Evolutionary conservation across 2,329 filamentous ascomycete species (phyloP).

Genomic region (Thelonectria discophora): DNA sequence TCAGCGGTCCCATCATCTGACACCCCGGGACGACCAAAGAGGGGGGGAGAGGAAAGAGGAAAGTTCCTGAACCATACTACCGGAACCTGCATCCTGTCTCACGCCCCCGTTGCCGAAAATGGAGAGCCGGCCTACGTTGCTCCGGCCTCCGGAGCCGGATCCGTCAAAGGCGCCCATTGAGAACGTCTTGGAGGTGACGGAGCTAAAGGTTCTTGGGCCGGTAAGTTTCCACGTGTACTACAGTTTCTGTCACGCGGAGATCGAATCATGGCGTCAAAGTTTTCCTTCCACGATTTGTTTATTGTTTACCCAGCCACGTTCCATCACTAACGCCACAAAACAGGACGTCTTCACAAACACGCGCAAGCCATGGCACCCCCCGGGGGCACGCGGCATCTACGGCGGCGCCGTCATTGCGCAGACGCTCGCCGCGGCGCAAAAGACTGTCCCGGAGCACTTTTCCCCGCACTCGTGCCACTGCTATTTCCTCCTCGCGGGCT

Average conservation of each 20-base stretch:
- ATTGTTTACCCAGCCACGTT: too few species aligned
- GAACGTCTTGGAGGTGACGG: conserved; percentile 86
- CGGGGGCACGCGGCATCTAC: conserved; percentile 91
- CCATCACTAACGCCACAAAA: background rate
- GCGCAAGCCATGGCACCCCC: conserved; percentile 89
- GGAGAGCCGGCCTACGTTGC: conserved; percentile 49
- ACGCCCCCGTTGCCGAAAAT: conserved; percentile 28
- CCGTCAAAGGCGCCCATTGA: conserved; percentile 82
- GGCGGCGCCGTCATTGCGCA: conserved; percentile 94
- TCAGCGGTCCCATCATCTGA: background rate
- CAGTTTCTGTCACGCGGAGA: background rate
- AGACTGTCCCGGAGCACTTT: conserved; percentile 83
- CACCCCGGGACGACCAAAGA: background rate
- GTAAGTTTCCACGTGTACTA: conserved; percentile 56
- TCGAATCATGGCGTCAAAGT: too few species aligned
- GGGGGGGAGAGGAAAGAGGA: background rate
- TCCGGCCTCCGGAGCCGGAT: conserved; percentile 79
- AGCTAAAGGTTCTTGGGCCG: conserved; percentile 77
- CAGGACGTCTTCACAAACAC: conserved; percentile 96
- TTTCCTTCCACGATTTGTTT: too few species aligned
- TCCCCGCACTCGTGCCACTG: conserved; percentile 96
- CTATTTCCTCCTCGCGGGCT: conserved; percentile 95
- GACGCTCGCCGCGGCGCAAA: conserved; percentile 85
- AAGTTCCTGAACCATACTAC: background rate
- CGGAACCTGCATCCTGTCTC: background rate